Conservation (phyloP, 164 flowering plant genomes). For the Macadamia integrifolia region DNA sequence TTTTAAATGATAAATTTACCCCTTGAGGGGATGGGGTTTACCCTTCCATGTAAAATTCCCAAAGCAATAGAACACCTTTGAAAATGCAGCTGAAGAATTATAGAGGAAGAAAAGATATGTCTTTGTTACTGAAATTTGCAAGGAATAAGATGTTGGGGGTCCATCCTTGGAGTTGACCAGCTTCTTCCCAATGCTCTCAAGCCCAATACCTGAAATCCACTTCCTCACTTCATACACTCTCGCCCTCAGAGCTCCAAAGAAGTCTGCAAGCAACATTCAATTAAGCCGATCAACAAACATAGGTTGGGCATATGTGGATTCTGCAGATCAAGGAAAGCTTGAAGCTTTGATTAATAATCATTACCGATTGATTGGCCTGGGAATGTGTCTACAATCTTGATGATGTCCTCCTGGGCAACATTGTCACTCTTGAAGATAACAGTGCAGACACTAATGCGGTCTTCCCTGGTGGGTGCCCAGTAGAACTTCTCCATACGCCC, state of each 20-base stretch:
- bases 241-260: slow-evolving; percentile 52
- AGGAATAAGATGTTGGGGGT: slow-evolving; percentile 27
- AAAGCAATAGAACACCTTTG: too few relatives aligned
- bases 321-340: slow-evolving; percentile 2
- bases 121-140: too few relatives aligned
- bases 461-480: slow-evolving; percentile 49
- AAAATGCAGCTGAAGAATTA: too few relatives aligned
- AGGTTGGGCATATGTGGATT: too few relatives aligned
- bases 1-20: too few relatives aligned
- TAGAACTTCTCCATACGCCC: slow-evolving; percentile 59
- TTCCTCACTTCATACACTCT: slow-evolving; percentile 48
- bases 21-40: too few relatives aligned
- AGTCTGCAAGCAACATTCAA: slow-evolving; percentile 21
- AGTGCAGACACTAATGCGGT: slow-evolving; percentile 40
- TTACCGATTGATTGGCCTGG: slow-evolving; percentile 44
- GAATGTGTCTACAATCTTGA: slow-evolving; percentile 37
- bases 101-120: too few relatives aligned
- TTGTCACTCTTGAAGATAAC: slow-evolving; percentile 38
- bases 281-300: too few relatives aligned
- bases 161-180: slow-evolving; percentile 53
- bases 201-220: slow-evolving; percentile 40
- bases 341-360: too few relatives aligned
- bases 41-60: too few relatives aligned
- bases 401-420: slow-evolving; percentile 24
- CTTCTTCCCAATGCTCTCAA: slow-evolving; percentile 34